phyloP scores from a whole-genome alignment of 1,139 yeast genomes.

The Suhomyces yuchorum region DNA sequence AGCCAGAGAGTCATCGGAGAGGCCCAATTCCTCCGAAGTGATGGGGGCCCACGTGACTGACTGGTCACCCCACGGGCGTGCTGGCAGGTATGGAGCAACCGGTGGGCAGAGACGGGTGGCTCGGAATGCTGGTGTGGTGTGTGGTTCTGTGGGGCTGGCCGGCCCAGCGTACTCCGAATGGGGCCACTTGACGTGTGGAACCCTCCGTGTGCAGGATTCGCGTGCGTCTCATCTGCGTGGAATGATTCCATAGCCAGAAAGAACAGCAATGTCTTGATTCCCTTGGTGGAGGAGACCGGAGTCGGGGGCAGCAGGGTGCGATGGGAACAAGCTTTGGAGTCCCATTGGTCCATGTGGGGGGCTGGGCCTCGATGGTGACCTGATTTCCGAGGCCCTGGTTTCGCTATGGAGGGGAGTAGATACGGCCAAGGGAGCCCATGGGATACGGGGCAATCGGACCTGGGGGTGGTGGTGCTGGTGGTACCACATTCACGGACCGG shows the following conservation, averaged over 20 bases:
- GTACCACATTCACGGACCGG: neutral
- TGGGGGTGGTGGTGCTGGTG: neutral
- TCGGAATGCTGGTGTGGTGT: neutral
- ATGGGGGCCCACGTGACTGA: neutral
- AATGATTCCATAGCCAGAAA: neutral
- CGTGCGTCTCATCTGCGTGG: slow-evolving; percentile 1
- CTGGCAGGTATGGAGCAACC: neutral
- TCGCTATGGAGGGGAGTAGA: too few relatives aligned
- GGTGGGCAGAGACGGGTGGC: slow-evolving; percentile 1
- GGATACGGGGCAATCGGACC: neutral
- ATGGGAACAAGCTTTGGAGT: neutral
- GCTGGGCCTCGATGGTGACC: neutral
- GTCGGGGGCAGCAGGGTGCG: neutral
- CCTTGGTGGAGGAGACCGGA: neutral
- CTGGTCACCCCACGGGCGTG: slow-evolving; percentile 1
- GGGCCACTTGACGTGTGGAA: slow-evolving; percentile 8
- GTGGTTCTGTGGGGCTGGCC: neutral
- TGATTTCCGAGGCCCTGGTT: neutral
- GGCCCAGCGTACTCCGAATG: slow-evolving; percentile 7
- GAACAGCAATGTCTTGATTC: neutral
- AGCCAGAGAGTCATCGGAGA: neutral
- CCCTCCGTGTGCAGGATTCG: slow-evolving; percentile 3
- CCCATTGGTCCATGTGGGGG: neutral
- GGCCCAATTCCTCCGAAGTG: neutral
- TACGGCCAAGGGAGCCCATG: too few relatives aligned